Evolutionary conservation across 169 alveolate species (phyloP).

Genomic region (Pseudocohnilembus persalinus): DNA sequence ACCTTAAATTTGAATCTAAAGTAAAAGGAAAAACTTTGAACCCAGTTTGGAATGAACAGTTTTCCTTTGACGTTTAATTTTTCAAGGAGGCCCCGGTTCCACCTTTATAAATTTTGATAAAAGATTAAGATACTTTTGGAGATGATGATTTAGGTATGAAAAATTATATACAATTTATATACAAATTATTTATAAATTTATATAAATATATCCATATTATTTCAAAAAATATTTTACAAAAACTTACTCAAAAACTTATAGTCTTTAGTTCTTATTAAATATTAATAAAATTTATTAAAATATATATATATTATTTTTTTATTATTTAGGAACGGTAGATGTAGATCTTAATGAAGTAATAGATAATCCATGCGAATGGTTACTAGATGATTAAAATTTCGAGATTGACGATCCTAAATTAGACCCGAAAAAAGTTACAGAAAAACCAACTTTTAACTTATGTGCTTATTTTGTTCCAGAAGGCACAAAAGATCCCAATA

Average conservation of each 20-base stretch:
- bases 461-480: slow-evolving; percentile 38
- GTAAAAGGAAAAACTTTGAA: neutral
- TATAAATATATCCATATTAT: no score
- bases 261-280: no score
- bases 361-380: neutral
- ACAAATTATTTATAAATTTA: no score
- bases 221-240: no score
- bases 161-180: no score
- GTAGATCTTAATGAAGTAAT: neutral
- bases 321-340: neutral
- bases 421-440: neutral
- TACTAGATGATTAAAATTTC: neutral
- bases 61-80: neutral
- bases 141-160: neutral
- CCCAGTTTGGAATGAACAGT: neutral
- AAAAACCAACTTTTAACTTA: slow-evolving; percentile 6
- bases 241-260: no score
- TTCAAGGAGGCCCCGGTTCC: neutral
- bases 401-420: neutral
- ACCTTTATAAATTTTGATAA: neutral
- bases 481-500: slow-evolving; percentile 38
- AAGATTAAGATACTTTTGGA: neutral
- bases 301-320: no score
- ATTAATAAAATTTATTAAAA: no score
- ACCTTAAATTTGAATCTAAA: neutral